phyloP scores from a whole-genome alignment of 2,329 filamentous ascomycete genomes.

The Exophiala bonariae region DNA sequence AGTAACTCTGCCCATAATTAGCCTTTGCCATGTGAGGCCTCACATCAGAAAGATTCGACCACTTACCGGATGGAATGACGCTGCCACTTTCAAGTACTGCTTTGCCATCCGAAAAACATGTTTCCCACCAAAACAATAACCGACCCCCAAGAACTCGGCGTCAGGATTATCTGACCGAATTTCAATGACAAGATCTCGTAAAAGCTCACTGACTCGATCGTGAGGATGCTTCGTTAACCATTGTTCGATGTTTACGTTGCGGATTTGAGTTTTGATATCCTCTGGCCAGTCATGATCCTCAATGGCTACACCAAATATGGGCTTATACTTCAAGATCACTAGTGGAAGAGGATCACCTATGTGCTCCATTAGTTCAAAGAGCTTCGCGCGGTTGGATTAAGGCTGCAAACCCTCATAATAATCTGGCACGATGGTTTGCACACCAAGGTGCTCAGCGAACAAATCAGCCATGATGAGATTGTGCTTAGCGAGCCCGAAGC shows the following conservation, averaged over 20 bases:
- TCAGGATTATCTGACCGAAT: not conserved
- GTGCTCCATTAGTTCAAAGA: not conserved
- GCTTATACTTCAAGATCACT: slow-evolving; percentile 5
- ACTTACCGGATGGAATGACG: slow-evolving; percentile 3
- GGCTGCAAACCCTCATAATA: slow-evolving; percentile 9
- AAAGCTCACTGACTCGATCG: not conserved
- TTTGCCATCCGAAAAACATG: slow-evolving; percentile 7
- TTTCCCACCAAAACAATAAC: slow-evolving; percentile 16
- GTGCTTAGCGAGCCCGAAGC: slow-evolving; percentile 12
- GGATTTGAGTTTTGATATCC: slow-evolving; percentile 1
- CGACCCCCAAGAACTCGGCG: slow-evolving; percentile 1
- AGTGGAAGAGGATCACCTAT: slow-evolving; percentile 6
- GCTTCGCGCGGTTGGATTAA: no score
- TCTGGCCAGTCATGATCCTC: slow-evolving; percentile 13
- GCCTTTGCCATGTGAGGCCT: no score
- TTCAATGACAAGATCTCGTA: not conserved
- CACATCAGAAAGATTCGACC: no score
- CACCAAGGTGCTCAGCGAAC: slow-evolving; percentile 6
- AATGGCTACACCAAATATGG: not conserved
- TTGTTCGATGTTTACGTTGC: not conserved
- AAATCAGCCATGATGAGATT: slow-evolving; percentile 9
- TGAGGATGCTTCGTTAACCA: slow-evolving; percentile 2
- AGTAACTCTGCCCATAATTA: slow-evolving; percentile 5
- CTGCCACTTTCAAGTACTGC: not conserved
- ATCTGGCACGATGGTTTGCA: slow-evolving; percentile 6